Percentiles rank a stretch among this genome's conserved stretches.
phyloP scores from a whole-genome alignment of 164 flowering plant species.

The Magnolia kwangsiensis region DNA sequence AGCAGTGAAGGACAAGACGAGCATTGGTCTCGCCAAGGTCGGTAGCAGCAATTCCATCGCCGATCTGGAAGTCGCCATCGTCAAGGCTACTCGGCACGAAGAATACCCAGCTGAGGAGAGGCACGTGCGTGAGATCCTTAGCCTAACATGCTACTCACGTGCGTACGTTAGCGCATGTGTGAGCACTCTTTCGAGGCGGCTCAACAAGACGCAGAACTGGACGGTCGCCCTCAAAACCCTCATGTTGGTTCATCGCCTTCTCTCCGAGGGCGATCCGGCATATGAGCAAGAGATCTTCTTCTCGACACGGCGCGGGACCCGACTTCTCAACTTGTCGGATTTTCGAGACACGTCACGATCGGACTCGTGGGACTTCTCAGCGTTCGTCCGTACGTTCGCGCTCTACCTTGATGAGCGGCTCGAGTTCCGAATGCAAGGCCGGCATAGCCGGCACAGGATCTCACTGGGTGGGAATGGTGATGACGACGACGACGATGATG shows the following conservation, averaged over 20 bases:
- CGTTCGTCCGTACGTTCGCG: constrained; percentile 73
- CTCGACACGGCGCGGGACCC: constrained; percentile 72
- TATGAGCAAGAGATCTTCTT: constrained; percentile 76
- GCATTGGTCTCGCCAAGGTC: constrained; percentile 55
- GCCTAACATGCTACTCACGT: constrained; percentile 51
- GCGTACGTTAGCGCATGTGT: constrained; percentile 58
- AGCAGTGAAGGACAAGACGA: constrained; percentile 67
- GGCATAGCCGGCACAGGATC: constrained; percentile 30
- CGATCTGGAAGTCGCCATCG: constrained; percentile 80
- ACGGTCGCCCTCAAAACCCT: constrained; percentile 79
- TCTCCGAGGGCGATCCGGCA: constrained; percentile 66
- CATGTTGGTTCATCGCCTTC: constrained; percentile 64
- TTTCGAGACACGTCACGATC: constrained; percentile 57
- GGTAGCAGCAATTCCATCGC: constrained; percentile 47
- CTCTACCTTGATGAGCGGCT: constrained; percentile 75
- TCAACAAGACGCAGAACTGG: constrained; percentile 80
- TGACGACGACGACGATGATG: neutral
- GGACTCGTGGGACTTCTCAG: constrained; percentile 85
- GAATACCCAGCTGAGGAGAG: constrained; percentile 75
- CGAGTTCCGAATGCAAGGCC: constrained; percentile 62
- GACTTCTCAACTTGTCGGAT: constrained; percentile 81
- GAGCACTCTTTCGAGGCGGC: constrained; percentile 51
- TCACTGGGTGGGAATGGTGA: neutral
- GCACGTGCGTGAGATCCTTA: constrained; percentile 52
- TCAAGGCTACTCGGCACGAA: constrained; percentile 91